Base-by-base conservation (phyloP, 768 basidiomycete species). In the Termitomyces sp. region DNA sequence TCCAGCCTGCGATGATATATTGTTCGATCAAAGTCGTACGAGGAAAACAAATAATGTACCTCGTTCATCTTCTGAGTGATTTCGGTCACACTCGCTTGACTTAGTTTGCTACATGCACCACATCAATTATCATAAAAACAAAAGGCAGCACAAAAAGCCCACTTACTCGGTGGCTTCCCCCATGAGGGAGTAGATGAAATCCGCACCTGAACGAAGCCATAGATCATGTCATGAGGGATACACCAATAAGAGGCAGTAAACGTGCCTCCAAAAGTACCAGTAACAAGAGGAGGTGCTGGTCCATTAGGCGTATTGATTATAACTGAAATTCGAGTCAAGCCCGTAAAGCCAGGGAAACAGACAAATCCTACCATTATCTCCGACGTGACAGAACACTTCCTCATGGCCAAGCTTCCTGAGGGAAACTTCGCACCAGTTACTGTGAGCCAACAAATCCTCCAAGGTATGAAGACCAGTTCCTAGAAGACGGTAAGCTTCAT, bases 301-400 rank as follows among this genome's bases (percentile, higher is more conserved):
- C 84, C 84, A 57, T 74, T 77, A 18, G 84, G 84, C 0, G 84
- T 83, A 48, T 84, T 71, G 50, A 85, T 74, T 23, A 64, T 68
- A 20, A 79, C 77, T 78, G 57, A 8, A 10, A 30, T 36, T 43
- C 65, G 54, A 8, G 38, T 36, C 23, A 36, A 44, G 14, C 32
- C 36, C 33, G 8, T 16, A 7, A 44, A 46, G 33, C 35, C 10
- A 8, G 23, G 6, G 44, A 16, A 40, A 55, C 50, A 13, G 3
- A 10, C 35, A 33, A 55, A 8, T 35, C 9, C 36, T 58, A 77
- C 81, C 81, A 61, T 79, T 76, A 46, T 87, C 83, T 14, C 91
- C 90, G 50, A 93, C 89, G 70, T 93, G 90, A 59, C 86, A 86
- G 72, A 93, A 93, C 16, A 92, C 87, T 46, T 89, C 77, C 16